Percentiles rank a stretch among this genome's conserved stretches.
Conservation (phyloP, 495 filamentous ascomycete species). For the Neurospora intermedia region DNA sequence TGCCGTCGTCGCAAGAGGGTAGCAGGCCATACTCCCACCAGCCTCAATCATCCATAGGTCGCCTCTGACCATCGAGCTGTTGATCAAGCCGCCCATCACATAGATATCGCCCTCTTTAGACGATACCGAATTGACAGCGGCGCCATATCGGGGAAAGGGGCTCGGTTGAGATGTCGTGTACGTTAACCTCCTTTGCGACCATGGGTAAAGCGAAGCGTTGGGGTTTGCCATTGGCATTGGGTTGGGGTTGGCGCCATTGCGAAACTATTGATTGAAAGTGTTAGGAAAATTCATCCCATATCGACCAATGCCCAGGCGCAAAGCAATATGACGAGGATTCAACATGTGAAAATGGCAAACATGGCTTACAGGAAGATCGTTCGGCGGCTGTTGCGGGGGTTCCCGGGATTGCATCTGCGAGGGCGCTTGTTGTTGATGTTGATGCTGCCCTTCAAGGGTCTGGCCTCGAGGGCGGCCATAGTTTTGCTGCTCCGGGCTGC, state of each 20-base stretch:
- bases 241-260: constrained; percentile 25
- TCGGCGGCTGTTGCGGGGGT: constrained; percentile 14
- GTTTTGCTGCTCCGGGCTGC: constrained; percentile 39
- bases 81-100: constrained; percentile 93
- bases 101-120: constrained; percentile 98
- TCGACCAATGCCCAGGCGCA: background rate
- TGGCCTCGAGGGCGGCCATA: constrained; percentile 26
- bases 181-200: constrained; percentile 83
- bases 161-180: constrained; percentile 74
- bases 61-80: constrained; percentile 87
- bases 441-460: constrained; percentile 19
- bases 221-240: constrained; percentile 23
- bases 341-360: background rate
- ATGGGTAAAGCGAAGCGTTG: constrained; percentile 72
- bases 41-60: constrained; percentile 98
- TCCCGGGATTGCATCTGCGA: constrained; percentile 4
- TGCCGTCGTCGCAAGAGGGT: constrained; percentile 79
- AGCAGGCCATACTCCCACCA: constrained; percentile 77
- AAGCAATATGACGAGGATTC: background rate
- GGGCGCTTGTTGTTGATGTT: constrained; percentile 19
- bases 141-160: constrained; percentile 94
- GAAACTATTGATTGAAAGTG: constrained; percentile 26
- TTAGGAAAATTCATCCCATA: background rate
- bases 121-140: constrained; percentile 82
- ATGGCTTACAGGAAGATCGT: constrained; percentile 38